These are phyloP conservation scores for Prunus mume DNA, from an alignment of 306 rosid species.

Conservation along the genomic window DNA sequence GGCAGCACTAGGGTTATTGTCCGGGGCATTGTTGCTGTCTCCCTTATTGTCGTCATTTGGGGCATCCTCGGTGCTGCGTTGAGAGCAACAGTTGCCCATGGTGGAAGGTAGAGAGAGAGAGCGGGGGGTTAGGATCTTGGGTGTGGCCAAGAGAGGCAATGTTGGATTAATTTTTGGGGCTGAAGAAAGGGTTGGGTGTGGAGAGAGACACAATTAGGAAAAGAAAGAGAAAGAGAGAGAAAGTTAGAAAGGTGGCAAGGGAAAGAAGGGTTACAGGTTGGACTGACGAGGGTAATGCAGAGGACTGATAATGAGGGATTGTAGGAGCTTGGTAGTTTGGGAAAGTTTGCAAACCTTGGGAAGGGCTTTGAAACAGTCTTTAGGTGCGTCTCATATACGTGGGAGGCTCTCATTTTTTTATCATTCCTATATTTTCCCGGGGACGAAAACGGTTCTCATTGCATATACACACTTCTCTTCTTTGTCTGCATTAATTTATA, in stretches of 20 bases:
- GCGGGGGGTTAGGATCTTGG: slow-evolving; percentile 6
- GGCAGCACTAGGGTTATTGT: not conserved
- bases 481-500: not conserved
- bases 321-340: slow-evolving; percentile 33
- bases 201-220: slow-evolving; percentile 13
- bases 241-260: slow-evolving; percentile 16
- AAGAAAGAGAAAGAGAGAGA: slow-evolving; percentile 1
- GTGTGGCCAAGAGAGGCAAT: slow-evolving; percentile 29
- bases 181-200: slow-evolving; percentile 30
- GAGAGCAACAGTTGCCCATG: slow-evolving; percentile 99
- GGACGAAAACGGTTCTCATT: not conserved
- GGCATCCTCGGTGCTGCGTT: slow-evolving; percentile 44
- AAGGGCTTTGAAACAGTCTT: slow-evolving; percentile 35
- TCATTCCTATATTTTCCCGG: not conserved
- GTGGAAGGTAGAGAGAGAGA: slow-evolving; percentile 31
- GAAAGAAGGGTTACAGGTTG: slow-evolving; percentile 44
- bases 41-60: slow-evolving; percentile 28
- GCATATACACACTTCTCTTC: not conserved
- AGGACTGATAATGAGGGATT: slow-evolving; percentile 66
- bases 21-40: slow-evolving; percentile 20
- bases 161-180: slow-evolving; percentile 37
- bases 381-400: slow-evolving; percentile 2
- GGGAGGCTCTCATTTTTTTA: slow-evolving; percentile 2
- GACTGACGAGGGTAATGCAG: slow-evolving; percentile 40
- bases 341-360: not conserved